phyloP scores from a whole-genome alignment of 805 yeast genomes.

The Helenozyma baotianmanensis region DNA sequence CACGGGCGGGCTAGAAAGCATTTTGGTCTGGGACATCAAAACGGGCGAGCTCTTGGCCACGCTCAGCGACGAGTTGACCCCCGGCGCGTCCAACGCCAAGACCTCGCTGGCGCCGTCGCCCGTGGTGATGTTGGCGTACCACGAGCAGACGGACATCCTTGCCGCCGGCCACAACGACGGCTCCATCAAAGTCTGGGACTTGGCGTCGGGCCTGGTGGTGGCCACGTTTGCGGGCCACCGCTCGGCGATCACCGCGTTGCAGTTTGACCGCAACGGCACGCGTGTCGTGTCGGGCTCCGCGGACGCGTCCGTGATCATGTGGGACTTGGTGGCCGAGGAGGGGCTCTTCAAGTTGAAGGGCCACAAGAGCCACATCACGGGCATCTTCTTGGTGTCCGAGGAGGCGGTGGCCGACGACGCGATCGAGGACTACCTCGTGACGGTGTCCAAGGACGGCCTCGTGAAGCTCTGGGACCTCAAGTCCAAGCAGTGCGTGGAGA shows the following conservation, averaged over 20 bases:
- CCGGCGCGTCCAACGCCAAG: constrained; percentile 67
- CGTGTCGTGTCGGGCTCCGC: constrained; percentile 79
- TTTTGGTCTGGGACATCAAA: constrained; percentile 86
- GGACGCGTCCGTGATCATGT: constrained; percentile 78
- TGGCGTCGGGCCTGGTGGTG: constrained; percentile 70
- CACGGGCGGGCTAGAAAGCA: constrained; percentile 81
- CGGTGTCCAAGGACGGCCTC: constrained; percentile 84
- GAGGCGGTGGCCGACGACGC: constrained; percentile 36
- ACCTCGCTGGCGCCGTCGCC: constrained; percentile 60
- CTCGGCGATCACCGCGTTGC: constrained; percentile 63
- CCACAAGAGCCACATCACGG: constrained; percentile 86
- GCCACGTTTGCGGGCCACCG: constrained; percentile 90
- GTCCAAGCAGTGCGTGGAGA: constrained; percentile 85
- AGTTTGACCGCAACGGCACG: constrained; percentile 80
- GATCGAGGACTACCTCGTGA: constrained; percentile 67
- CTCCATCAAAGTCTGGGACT: constrained; percentile 85
- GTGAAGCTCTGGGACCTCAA: constrained; percentile 91
- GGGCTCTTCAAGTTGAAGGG: constrained; percentile 86
- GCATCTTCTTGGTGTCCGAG: constrained; percentile 47
- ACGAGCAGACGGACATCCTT: constrained; percentile 57
- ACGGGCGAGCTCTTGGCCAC: constrained; percentile 67
- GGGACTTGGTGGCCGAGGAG: constrained; percentile 93
- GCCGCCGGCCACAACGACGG: constrained; percentile 95
- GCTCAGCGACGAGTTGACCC: constrained; percentile 61
- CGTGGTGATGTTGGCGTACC: constrained; percentile 56